Evolutionary conservation across 768 basidiomycete species (phyloP).

Genomic region (Coprinellus aureogranulatus): DNA sequence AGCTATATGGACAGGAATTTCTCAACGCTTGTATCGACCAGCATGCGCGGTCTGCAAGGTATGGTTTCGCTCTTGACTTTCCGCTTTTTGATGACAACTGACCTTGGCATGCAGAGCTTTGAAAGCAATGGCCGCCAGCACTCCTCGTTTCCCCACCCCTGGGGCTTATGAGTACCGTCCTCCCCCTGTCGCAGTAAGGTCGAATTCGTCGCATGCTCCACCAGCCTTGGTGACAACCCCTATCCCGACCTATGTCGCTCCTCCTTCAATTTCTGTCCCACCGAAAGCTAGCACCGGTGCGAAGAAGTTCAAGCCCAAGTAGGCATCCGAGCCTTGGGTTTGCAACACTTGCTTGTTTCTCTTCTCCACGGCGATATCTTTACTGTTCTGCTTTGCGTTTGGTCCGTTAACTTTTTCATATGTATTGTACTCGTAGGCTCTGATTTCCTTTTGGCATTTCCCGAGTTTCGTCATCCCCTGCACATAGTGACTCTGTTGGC

Average conservation of each 20-base stretch:
- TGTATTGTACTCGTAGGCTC: no score
- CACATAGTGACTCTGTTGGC: no score
- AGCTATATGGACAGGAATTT: background rate
- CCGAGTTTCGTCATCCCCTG: no score
- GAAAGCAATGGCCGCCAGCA: background rate
- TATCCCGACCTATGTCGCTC: background rate
- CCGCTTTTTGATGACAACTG: background rate
- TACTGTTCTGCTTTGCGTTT: no score
- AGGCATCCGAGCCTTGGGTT: background rate
- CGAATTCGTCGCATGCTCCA: background rate
- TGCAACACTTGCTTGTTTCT: no score
- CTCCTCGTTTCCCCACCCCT: background rate
- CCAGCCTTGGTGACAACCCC: background rate
- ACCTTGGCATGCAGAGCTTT: background rate
- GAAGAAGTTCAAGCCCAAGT: conserved; percentile 4
- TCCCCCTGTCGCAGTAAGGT: background rate
- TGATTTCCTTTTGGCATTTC: no score
- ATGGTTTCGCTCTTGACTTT: background rate
- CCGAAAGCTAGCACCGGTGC: background rate
- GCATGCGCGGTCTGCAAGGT: background rate
- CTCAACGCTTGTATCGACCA: conserved; percentile 1
- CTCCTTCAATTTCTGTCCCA: background rate
- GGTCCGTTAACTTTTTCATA: no score
- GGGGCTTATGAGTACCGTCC: background rate
- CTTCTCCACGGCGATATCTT: no score